Conservation (phyloP, 2,329 filamentous ascomycete genomes). For the Nigrospora osmanthi region DNA sequence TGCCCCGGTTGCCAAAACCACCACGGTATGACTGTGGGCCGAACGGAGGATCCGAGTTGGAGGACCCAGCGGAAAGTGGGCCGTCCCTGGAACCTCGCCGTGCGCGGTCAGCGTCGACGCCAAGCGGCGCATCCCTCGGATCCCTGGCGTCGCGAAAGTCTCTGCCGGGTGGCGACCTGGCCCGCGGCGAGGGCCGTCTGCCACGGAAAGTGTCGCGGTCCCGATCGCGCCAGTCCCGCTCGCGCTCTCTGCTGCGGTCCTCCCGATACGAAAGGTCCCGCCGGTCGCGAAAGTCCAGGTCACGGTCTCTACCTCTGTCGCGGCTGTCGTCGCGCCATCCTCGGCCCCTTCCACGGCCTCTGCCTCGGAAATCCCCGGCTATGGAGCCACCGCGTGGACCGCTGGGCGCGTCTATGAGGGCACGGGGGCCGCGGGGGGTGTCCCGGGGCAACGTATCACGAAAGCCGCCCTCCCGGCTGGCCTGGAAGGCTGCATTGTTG, state of each 20-base stretch:
- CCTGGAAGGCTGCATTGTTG: conserved; percentile 52
- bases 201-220: conserved; percentile 48
- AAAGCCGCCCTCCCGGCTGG: conserved; percentile 47
- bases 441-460: conserved; percentile 54
- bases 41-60: conserved; percentile 60
- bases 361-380: conserved; percentile 55
- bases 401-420: conserved; percentile 61
- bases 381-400: conserved; percentile 63
- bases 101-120: conserved; percentile 59
- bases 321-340: conserved; percentile 56
- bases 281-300: conserved; percentile 50
- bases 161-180: conserved; percentile 55
- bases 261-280: conserved; percentile 45
- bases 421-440: conserved; percentile 75
- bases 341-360: conserved; percentile 46
- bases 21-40: conserved; percentile 46
- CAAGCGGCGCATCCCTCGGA: conserved; percentile 44
- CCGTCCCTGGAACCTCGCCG: conserved; percentile 66
- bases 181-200: conserved; percentile 52
- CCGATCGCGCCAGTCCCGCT: conserved; percentile 41
- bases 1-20: conserved; percentile 46
- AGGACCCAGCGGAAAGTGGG: conserved; percentile 63
- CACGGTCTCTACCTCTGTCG: conserved; percentile 52
- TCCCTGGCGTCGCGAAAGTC: conserved; percentile 55
- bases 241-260: conserved; percentile 51